phyloP scores from a whole-genome alignment of 139 green algal species.

The Chlorella ohadii region DNA sequence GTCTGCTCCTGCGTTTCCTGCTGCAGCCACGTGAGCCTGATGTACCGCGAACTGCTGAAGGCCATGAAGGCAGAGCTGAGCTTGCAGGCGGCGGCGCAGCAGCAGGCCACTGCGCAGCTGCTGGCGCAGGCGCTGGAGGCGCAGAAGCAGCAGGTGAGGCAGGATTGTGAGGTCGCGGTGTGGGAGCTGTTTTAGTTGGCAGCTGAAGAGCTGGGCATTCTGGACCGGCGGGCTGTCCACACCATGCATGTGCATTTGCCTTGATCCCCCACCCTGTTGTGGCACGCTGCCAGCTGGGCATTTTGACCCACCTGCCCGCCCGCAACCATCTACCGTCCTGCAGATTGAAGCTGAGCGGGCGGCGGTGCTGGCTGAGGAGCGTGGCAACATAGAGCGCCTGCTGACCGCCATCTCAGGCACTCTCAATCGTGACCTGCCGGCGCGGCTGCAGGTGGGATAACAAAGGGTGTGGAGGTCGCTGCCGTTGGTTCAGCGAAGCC shows the following conservation, averaged over 20 bases:
- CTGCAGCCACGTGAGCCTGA: conserved; percentile 38
- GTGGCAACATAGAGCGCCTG: conserved; percentile 49
- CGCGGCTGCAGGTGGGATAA: conserved; percentile 17
- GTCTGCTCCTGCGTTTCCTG: no score
- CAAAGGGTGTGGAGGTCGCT: no score
- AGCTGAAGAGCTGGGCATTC: no score
- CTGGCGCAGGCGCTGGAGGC: background rate
- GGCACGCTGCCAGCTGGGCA: no score
- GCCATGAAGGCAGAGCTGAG: conserved; percentile 49
- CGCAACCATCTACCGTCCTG: no score
- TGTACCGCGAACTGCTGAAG: conserved; percentile 54
- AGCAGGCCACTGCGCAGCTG: background rate
- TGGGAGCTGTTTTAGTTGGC: no score
- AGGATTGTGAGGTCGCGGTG: background rate
- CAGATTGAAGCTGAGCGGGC: conserved; percentile 48
- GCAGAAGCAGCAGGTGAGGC: conserved; percentile 28
- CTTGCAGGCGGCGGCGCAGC: conserved; percentile 35
- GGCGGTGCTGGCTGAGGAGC: conserved; percentile 52
- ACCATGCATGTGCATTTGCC: no score
- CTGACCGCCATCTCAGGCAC: conserved; percentile 44
- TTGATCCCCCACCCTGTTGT: no score
- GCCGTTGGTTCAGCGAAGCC: no score
- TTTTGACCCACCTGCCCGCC: no score
- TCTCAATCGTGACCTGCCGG: conserved; percentile 61
- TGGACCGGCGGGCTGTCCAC: no score